Base-by-base conservation (phyloP, 345 rosid species). In the Eucalyptus cloeziana region DNA sequence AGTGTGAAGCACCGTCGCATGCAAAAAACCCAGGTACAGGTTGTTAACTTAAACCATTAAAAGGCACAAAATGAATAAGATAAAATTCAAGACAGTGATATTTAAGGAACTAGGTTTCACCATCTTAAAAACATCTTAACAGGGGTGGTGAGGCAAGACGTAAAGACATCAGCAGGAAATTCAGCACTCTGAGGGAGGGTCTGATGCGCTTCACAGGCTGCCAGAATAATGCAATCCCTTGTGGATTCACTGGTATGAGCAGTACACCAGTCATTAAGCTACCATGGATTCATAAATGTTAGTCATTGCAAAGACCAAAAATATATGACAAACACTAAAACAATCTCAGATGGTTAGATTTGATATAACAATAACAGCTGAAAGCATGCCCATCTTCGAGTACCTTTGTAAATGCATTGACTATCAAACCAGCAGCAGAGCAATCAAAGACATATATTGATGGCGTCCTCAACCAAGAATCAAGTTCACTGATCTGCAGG, bases 141-240 rank as follows among this genome's bases (percentile, higher is more conserved):
- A 58, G 99, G 99, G 71, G 99, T 96, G 17, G 99, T 98, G 89
- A 97, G 98, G 92, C 99, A 98, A 89, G 99, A 94, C 88, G 99
- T 98, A 87, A 98, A 98, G 88, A 98, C 96, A 91, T 98, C 99
- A 88, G 99, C 99, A 88, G 99, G 99, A 92, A 98, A 98, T 89
- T 97, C 99, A 87, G 93, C 96, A 92, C 99, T 98, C 93, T 97
- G 99, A 56, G 99, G 99, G 91, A 98, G 99, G 49, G 98, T 96
- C 94, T 98, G 99, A 33, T 96, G 99, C 43, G 96, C 98, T 94
- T 97, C 99, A 93, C 99, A 98, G 87, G 99, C 99, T 90, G 99
- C 99, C 81, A 98, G 99, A 90, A 98, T 89, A 92, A 98, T 98
- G 92, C 99, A 98, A 90, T 98, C 99, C 94, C 94, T 93, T 81